Evolutionary conservation across 2,329 filamentous ascomycete species (phyloP).

Genomic region (Conoideocrella luteorostrata): DNA sequence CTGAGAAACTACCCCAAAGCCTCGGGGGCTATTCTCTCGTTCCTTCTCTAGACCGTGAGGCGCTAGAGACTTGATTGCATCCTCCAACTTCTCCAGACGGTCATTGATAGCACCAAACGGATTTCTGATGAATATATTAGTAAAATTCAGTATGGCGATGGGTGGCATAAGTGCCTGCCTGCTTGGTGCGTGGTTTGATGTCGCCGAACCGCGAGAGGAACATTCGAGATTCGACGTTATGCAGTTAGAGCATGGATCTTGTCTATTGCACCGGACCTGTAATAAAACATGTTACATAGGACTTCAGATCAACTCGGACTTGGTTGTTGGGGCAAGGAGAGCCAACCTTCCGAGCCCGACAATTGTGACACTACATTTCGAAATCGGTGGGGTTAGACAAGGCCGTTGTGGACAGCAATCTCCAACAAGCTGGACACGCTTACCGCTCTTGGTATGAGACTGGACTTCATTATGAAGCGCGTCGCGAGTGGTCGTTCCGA

Average conservation of each 20-base stretch:
- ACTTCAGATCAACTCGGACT: not conserved
- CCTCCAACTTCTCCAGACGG: not conserved
- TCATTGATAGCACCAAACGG: not conserved
- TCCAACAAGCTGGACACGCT: too few relatives aligned
- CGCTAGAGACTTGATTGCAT: not conserved
- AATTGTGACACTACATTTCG: slow-evolving; percentile 5
- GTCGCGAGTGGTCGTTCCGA: too few relatives aligned
- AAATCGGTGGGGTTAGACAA: not conserved
- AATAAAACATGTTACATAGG: not conserved
- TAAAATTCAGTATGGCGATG: not conserved
- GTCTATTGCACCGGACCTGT: slow-evolving; percentile 15
- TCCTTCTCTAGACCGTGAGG: not conserved
- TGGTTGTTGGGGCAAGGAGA: not conserved
- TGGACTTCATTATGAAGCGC: too few relatives aligned
- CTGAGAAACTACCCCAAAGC: not conserved
- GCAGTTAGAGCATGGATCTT: slow-evolving; percentile 16
- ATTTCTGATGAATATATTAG: not conserved
- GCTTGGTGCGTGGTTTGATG: not conserved
- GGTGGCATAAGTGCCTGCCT: not conserved
- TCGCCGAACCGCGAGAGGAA: slow-evolving; percentile 6
- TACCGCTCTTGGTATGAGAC: too few relatives aligned
- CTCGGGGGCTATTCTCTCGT: too few relatives aligned
- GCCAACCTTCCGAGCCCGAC: slow-evolving; percentile 3
- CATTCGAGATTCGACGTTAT: slow-evolving; percentile 15
- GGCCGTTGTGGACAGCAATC: too few relatives aligned